Evolutionary conservation across 1,284 basidiomycete species (phyloP), one percentile per base, ranked within the genome.

Genomic region (Ceratobasidium sp.): DNA sequence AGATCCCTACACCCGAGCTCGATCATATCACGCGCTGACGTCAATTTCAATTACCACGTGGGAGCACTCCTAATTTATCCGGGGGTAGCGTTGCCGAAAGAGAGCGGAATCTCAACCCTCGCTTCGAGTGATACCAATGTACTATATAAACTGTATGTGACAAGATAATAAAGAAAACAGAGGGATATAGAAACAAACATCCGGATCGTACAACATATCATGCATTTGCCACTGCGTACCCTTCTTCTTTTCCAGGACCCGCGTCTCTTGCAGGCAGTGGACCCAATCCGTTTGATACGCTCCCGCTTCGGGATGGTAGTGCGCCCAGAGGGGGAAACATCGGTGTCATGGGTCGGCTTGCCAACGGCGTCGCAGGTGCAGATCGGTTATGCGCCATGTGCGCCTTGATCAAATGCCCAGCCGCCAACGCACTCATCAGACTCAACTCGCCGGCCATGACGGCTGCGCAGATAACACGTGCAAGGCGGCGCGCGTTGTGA

Each of bases 381-480:
- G 85, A 87, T 52, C 90, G 82, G 76, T 93, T 93, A 79, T 92
- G 90, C n/a, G 84, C 85, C 80, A 96, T 85, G 77, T 96, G 93
- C 27, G 93, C 93, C 54, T 88, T 84, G 76, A 96, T 91, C 71
- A 96, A 83, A 76, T 95, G 93, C 1, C 95, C 95, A 0, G 93
- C 94, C 0, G 94, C 94, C 27, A 98, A 84, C 1, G 95, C 94
- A 72, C 87, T 87, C 77, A 98, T 84, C 72, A 98, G 83, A 19
- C 89, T 92, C 56, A 96, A 81, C 77, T 98, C 95, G 52, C 95
- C 95, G 1, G 95, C 95, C 93, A 98, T 96, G 75, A 97, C 94
- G 0, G 91, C 84, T 0, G 92, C 87, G 56, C 88, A 89, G 73
- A 98, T 90, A 75, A 97, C 84, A 44, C 93, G 85, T 0, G 95